Evolutionary conservation across 2,329 filamentous ascomycete genomes (phyloP).

Genomic region (Cladophialophora chaetospira): DNA sequence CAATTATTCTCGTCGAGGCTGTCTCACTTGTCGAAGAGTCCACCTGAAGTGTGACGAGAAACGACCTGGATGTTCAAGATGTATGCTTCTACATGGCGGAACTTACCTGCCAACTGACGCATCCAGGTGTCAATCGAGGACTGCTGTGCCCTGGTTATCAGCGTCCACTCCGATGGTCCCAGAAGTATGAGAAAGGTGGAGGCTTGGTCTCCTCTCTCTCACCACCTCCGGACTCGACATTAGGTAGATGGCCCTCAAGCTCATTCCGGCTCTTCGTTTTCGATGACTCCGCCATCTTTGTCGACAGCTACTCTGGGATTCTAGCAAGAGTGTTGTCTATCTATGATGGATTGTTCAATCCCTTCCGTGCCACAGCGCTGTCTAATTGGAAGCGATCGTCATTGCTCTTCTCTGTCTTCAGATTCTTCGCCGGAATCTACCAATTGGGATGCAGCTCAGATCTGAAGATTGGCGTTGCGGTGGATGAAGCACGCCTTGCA

Average conservation of each 20-base stretch:
- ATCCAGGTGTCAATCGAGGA: conserved; percentile 6
- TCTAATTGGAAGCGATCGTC: conserved; percentile 5
- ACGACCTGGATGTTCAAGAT: conserved; percentile 11
- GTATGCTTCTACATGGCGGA: background rate
- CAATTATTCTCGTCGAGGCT: conserved; percentile 10
- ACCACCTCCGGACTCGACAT: background rate
- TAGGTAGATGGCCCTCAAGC: too few relatives aligned
- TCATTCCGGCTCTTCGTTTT: too few relatives aligned
- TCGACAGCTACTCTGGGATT: background rate
- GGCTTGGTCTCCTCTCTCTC: background rate
- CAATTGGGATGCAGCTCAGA: background rate
- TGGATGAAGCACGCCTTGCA: conserved; percentile 5
- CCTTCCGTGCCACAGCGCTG: conserved; percentile 4
- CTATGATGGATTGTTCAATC: conserved; percentile 3
- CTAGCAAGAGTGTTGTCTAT: conserved; percentile 7
- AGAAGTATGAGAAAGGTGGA: conserved; percentile 6
- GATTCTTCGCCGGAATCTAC: conserved; percentile 2
- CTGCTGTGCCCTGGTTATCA: conserved; percentile 9
- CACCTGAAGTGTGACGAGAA: conserved; percentile 11
- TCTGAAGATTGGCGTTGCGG: background rate
- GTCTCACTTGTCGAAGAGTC: background rate
- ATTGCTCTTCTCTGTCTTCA: conserved; percentile 7
- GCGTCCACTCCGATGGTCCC: conserved; percentile 6
- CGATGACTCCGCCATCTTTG: background rate
- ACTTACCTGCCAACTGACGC: background rate